Conservation (phyloP, 805 yeast species). For the Ogataea pilisensis region DNA sequence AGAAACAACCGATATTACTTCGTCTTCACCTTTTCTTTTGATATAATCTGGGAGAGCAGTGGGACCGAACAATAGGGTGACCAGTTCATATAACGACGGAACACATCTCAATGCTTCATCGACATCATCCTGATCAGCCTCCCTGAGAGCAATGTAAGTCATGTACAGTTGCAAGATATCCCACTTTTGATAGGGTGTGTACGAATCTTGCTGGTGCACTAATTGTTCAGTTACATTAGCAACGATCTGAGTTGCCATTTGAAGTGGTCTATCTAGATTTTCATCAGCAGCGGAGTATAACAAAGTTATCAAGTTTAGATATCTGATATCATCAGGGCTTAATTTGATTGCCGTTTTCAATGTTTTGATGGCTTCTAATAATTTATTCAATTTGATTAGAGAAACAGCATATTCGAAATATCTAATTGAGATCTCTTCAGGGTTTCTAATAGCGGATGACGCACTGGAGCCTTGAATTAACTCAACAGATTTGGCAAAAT, state of each 20-base stretch:
- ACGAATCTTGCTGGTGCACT: constrained; percentile 37
- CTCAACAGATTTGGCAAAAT: constrained; percentile 11
- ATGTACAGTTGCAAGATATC: constrained; percentile 65
- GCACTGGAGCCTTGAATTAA: background rate
- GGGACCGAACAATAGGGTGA: constrained; percentile 33
- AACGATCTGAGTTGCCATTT: constrained; percentile 53
- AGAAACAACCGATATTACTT: background rate
- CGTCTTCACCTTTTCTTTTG: background rate
- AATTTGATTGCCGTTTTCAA: constrained; percentile 45
- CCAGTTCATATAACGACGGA: constrained; percentile 62
- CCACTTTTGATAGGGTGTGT: constrained; percentile 33
- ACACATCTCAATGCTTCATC: constrained; percentile 57
- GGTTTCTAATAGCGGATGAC: background rate
- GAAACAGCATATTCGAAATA: constrained; percentile 44
- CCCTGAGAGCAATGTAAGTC: constrained; percentile 70
- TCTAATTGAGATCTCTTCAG: background rate
- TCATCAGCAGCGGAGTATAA: constrained; percentile 61
- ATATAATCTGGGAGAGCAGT: constrained; percentile 1
- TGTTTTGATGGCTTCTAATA: constrained; percentile 40
- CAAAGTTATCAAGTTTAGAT: constrained; percentile 66
- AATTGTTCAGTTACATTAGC: constrained; percentile 31
- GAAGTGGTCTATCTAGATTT: constrained; percentile 26
- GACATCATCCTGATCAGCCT: constrained; percentile 54
- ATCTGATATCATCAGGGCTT: constrained; percentile 52
- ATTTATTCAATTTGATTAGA: constrained; percentile 40